Evolutionary conservation across 2,329 filamentous ascomycete species (phyloP).

Genomic region (Immersiporthe knoxdaviesiana): DNA sequence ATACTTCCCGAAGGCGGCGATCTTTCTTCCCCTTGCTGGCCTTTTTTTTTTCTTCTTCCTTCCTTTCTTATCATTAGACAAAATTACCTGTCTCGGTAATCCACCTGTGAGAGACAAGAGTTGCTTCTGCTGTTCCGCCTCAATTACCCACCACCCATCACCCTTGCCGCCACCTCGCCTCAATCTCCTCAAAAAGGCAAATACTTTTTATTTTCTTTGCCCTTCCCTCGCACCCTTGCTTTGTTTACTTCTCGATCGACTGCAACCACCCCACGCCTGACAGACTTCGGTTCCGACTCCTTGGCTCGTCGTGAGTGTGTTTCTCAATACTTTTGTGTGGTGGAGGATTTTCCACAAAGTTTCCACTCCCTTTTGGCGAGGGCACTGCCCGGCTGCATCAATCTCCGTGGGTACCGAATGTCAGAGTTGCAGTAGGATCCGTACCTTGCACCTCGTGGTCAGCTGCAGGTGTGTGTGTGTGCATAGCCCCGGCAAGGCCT

Average conservation of each 20-base stretch:
- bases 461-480: too few relatives aligned
- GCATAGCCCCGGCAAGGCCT: too few relatives aligned
- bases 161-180: constrained; percentile 7
- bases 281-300: constrained; percentile 24
- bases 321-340: neutral
- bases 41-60: constrained; percentile 14
- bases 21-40: constrained; percentile 25
- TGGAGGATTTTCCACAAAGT: neutral
- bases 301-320: constrained; percentile 27
- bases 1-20: constrained; percentile 30
- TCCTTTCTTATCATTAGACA: neutral
- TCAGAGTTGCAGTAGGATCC: constrained; percentile 19
- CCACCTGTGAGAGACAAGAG: neutral
- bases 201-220: constrained; percentile 19
- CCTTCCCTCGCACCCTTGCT: constrained; percentile 6
- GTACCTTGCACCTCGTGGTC: constrained; percentile 20
- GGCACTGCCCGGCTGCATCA: constrained; percentile 7
- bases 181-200: constrained; percentile 20
- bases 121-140: constrained; percentile 22
- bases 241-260: neutral
- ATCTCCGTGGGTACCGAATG: constrained; percentile 13
- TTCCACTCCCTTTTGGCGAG: neutral
- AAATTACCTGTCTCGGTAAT: constrained; percentile 18
- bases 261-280: constrained; percentile 2
- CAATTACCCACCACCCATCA: neutral